These are phyloP conservation scores for Dipteronia sinensis DNA, from an alignment of 345 rosid species.

Conservation along the genomic window DNA sequence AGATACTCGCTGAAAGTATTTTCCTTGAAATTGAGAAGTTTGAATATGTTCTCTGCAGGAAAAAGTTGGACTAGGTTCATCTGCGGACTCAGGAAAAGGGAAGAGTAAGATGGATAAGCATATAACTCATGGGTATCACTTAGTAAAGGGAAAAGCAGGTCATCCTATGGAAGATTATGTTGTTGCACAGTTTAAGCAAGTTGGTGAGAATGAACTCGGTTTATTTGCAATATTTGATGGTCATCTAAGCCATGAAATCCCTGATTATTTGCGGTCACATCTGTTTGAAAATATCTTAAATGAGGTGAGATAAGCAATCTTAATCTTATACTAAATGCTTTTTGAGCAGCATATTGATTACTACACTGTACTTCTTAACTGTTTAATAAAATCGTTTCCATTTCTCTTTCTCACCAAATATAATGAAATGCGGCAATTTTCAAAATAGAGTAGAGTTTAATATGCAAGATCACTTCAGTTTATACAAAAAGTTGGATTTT, in stretches of 20 bases:
- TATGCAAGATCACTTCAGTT: background rate
- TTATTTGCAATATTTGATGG: constrained; percentile 93
- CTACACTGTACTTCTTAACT: background rate
- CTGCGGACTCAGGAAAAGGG: constrained; percentile 83
- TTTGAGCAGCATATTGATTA: background rate
- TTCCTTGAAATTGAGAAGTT: background rate
- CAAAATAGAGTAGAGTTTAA: background rate
- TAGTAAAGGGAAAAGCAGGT: constrained; percentile 71
- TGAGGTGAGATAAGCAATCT: constrained; percentile 48
- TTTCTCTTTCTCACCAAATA: background rate
- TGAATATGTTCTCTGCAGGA: constrained; percentile 42
- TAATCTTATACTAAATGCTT: background rate
- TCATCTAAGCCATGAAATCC: constrained; percentile 77
- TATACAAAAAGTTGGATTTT: background rate
- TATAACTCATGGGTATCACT: constrained; percentile 78
- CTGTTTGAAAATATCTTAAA: constrained; percentile 80
- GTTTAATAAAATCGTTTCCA: background rate
- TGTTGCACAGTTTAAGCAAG: constrained; percentile 74
- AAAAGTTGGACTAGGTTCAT: constrained; percentile 69
- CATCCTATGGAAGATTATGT: constrained; percentile 91
- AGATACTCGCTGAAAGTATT: background rate
- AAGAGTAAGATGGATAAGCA: constrained; percentile 83
- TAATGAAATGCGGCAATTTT: background rate
- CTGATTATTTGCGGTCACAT: constrained; percentile 70
- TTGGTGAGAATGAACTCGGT: constrained; percentile 79